A percentile compares a stretch with the other conserved stretches of the same genome.
These are phyloP conservation scores for Penicillium sp. DNA, from an alignment of 2,329 filamentous ascomycete genomes.

Conservation along the genomic window DNA sequence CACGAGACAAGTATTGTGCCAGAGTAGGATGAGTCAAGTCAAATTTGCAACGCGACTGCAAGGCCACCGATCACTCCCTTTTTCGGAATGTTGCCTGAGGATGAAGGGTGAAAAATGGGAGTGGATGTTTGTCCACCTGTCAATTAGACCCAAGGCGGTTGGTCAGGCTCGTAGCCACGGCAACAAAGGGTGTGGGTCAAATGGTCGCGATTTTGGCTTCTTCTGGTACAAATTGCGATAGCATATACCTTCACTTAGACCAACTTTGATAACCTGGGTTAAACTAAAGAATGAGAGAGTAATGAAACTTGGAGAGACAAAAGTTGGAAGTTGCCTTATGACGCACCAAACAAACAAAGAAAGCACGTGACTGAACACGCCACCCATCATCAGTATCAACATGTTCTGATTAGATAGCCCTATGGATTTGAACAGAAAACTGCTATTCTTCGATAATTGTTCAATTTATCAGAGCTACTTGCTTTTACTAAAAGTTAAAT, in stretches of 20 bases:
- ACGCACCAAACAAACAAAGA: conserved; percentile 14
- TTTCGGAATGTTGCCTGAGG: conserved; percentile 16
- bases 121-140: conserved; percentile 22
- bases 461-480: too few species aligned
- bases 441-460: too few species aligned
- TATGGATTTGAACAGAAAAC: not conserved
- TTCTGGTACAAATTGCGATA: not conserved
- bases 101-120: conserved; percentile 6
- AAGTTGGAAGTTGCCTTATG: conserved; percentile 10
- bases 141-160: conserved; percentile 18
- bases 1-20: conserved; percentile 5
- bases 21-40: conserved; percentile 5
- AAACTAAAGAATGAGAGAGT: not conserved
- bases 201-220: not conserved
- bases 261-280: not conserved
- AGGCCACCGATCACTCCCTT: conserved; percentile 20
- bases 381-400: not conserved
- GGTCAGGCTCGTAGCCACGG: conserved; percentile 37
- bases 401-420: not conserved
- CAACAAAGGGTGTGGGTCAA: conserved; percentile 32
- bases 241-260: not conserved
- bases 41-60: conserved; percentile 7
- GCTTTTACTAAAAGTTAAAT: too few species aligned
- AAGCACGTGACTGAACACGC: conserved; percentile 9
- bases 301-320: not conserved